These are phyloP conservation scores for Monoraphidium neglectum DNA, from an alignment of 139 green algal genomes.

Conservation along the genomic window DNA sequence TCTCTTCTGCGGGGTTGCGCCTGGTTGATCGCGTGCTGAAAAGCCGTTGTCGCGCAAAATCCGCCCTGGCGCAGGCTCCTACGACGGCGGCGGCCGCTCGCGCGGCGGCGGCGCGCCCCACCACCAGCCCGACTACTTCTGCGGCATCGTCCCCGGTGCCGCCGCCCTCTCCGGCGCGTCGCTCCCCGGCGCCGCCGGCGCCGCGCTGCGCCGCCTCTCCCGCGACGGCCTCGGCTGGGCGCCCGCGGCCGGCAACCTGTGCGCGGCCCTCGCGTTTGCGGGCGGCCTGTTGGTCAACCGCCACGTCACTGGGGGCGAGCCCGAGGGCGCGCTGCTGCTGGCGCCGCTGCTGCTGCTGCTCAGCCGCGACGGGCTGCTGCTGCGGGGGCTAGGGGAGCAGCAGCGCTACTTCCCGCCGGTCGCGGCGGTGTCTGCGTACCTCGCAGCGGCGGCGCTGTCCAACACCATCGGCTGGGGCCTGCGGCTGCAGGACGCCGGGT, in stretches of 20 bases:
- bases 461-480: slow-evolving; percentile 9
- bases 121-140: slow-evolving; percentile 46
- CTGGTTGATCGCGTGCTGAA: background rate
- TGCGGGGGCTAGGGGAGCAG: slow-evolving; percentile 55
- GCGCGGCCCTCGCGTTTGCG: slow-evolving; percentile 70
- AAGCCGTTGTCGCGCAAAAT: background rate
- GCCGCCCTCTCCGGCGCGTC: slow-evolving; percentile 18
- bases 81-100: slow-evolving; percentile 1
- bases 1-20: background rate
- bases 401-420: slow-evolving; percentile 75
- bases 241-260: slow-evolving; percentile 81
- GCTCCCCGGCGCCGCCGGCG: slow-evolving; percentile 42
- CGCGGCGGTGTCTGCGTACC: slow-evolving; percentile 39
- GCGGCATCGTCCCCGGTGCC: slow-evolving; percentile 49
- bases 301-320: slow-evolving; percentile 37
- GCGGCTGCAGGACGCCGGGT: background rate
- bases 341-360: slow-evolving; percentile 86
- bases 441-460: slow-evolving; percentile 17
- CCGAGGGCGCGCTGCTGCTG: slow-evolving; percentile 72
- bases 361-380: slow-evolving; percentile 73
- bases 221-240: slow-evolving; percentile 72
- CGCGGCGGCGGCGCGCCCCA: background rate
- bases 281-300: slow-evolving; percentile 73
- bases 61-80: background rate
- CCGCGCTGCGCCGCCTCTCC: slow-evolving; percentile 54